Evolutionary conservation across 305 asterid genomes (phyloP).

Genomic region (Solanum aculeatissimum): DNA sequence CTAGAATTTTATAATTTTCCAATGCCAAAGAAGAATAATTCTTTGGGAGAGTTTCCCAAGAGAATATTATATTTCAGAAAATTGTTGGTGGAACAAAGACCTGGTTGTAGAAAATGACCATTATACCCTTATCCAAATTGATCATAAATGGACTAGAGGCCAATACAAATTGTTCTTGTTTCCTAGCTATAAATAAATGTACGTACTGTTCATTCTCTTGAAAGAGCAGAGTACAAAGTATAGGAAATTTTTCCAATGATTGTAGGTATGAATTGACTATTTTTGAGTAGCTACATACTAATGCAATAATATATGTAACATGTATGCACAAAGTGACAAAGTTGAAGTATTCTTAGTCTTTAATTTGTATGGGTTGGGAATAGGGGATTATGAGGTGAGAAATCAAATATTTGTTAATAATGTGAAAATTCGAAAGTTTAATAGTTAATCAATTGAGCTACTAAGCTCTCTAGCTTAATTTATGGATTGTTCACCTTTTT

Average conservation of each 20-base stretch:
- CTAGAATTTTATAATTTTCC: neutral
- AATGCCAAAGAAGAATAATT: neutral
- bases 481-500: neutral
- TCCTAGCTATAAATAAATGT: neutral
- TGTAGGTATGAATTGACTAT: neutral
- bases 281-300: neutral
- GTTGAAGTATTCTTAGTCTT: no score
- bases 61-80: neutral
- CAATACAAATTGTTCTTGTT: neutral
- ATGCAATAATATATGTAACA: neutral
- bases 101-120: constrained; percentile 1
- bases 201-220: constrained; percentile 20
- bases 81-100: constrained; percentile 6
- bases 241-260: constrained; percentile 27
- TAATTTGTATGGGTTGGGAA: no score
- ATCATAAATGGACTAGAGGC: neutral
- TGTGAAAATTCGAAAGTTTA: no score
- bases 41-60: neutral
- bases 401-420: no score
- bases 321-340: neutral
- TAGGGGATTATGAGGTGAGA: no score
- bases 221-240: constrained; percentile 36
- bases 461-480: neutral
- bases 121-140: neutral
- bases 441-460: neutral